Evolutionary conservation across 2,329 filamentous ascomycete genomes (phyloP).

Genomic region (Zopfia rhizophila): DNA sequence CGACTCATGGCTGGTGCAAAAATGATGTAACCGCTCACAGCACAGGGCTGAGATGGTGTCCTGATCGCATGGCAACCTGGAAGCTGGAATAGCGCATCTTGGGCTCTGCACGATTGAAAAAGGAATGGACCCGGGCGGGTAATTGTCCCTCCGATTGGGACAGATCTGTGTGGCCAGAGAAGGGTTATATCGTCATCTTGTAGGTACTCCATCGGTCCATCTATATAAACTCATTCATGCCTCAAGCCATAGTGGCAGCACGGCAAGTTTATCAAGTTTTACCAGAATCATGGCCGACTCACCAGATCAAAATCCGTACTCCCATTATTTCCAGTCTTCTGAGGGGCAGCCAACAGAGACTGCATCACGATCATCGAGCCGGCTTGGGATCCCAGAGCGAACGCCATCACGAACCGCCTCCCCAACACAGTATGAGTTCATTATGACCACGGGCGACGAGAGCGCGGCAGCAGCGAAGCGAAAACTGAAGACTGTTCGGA

Average conservation of each 20-base stretch:
- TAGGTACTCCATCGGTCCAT: no score
- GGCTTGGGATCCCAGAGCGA: not conserved
- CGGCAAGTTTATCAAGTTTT: not conserved
- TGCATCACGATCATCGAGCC: not conserved
- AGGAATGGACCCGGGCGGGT: no score
- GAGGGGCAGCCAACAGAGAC: not conserved
- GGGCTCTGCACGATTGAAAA: no score
- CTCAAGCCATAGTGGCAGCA: not conserved
- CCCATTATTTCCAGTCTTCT: not conserved
- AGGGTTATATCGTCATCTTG: no score
- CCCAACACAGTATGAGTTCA: constrained; percentile 33
- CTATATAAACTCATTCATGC: no score
- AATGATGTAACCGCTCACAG: constrained; percentile 11
- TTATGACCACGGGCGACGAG: constrained; percentile 30
- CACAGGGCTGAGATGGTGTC: constrained; percentile 10
- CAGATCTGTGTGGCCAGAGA: constrained; percentile 12
- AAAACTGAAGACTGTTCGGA: constrained; percentile 35
- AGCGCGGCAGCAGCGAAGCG: constrained; percentile 22
- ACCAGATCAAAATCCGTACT: constrained; percentile 7
- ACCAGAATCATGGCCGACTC: constrained; percentile 11
- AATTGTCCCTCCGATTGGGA: no score
- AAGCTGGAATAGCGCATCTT: no score
- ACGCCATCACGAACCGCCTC: not conserved
- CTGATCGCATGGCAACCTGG: no score
- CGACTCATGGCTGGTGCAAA: no score